These are phyloP conservation scores for Suhomyces guaymorum DNA, from an alignment of 1,139 yeast species.

Conservation along the genomic window DNA sequence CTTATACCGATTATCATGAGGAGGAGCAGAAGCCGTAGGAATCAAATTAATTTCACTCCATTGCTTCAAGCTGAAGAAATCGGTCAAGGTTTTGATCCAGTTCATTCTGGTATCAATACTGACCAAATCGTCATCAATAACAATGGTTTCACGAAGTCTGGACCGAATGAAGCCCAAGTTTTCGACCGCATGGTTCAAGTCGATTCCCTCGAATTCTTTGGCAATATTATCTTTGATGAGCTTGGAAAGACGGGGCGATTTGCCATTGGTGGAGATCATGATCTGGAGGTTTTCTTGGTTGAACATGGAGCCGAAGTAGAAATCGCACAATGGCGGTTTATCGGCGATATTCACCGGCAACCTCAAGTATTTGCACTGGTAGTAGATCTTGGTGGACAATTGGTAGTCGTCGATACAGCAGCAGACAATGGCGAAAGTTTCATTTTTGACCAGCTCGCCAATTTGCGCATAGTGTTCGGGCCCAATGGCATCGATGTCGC, in stretches of 20 bases:
- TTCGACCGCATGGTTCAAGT: slow-evolving; percentile 59
- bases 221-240: slow-evolving; percentile 63
- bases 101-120: slow-evolving; percentile 67
- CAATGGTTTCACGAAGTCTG: slow-evolving; percentile 45
- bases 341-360: slow-evolving; percentile 84
- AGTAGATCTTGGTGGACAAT: slow-evolving; percentile 58
- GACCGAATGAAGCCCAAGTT: slow-evolving; percentile 62
- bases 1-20: slow-evolving; percentile 17
- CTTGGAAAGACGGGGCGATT: slow-evolving; percentile 74
- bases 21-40: slow-evolving; percentile 18
- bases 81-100: slow-evolving; percentile 71
- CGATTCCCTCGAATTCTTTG: slow-evolving; percentile 41
- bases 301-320: slow-evolving; percentile 80
- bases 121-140: slow-evolving; percentile 48
- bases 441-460: slow-evolving; percentile 33
- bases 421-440: slow-evolving; percentile 63
- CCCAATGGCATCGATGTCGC: slow-evolving; percentile 24
- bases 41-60: slow-evolving; percentile 51
- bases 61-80: slow-evolving; percentile 55
- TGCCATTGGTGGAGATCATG: slow-evolving; percentile 83
- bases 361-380: slow-evolving; percentile 53
- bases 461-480: slow-evolving; percentile 34
- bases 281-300: slow-evolving; percentile 77
- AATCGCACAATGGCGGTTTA: slow-evolving; percentile 80
- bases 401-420: slow-evolving; percentile 77